Evolutionary conservation across 2,329 filamentous ascomycete genomes (phyloP).

Genomic region (Beauveria sp.): DNA sequence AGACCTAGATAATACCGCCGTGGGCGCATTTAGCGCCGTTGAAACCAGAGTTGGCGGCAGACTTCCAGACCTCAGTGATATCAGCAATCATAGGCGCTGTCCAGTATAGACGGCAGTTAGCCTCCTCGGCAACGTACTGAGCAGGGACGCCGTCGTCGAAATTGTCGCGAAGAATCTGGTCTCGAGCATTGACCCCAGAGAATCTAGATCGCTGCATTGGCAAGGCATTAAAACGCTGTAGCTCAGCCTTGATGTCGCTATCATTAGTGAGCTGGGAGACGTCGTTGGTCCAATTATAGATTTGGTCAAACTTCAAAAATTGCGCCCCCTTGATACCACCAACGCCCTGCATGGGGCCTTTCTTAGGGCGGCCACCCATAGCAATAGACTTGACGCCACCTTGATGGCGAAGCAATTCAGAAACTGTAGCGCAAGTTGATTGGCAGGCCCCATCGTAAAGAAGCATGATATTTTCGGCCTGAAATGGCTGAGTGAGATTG

Average conservation of each 20-base stretch:
- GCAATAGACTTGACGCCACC: slow-evolving; percentile 42
- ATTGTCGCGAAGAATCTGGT: slow-evolving; percentile 25
- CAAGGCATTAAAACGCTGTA: slow-evolving; percentile 14
- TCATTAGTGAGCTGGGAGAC: slow-evolving; percentile 7
- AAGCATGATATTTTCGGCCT: slow-evolving; percentile 15
- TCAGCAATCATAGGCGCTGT: slow-evolving; percentile 41
- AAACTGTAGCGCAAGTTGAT: slow-evolving; percentile 31
- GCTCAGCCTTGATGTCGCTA: neutral
- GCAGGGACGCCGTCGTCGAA: slow-evolving; percentile 31
- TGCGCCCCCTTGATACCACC: slow-evolving; percentile 49
- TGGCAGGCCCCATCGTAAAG: slow-evolving; percentile 18
- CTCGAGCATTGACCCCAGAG: slow-evolving; percentile 28
- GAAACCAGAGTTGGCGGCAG: slow-evolving; percentile 12
- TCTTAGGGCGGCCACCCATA: slow-evolving; percentile 49
- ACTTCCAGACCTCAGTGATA: slow-evolving; percentile 38
- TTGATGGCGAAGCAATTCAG: slow-evolving; percentile 28
- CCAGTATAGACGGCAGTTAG: slow-evolving; percentile 50
- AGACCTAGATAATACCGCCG: slow-evolving; percentile 9
- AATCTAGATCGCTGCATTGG: slow-evolving; percentile 17
- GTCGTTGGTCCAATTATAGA: neutral
- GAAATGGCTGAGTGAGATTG: slow-evolving; percentile 36
- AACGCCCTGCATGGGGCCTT: slow-evolving; percentile 47
- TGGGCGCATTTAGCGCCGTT: slow-evolving; percentile 13
- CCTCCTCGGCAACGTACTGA: slow-evolving; percentile 50
- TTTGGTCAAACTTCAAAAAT: neutral